Evolutionary conservation across 306 rosid genomes (phyloP).

Genomic region (Rosa persica): DNA sequence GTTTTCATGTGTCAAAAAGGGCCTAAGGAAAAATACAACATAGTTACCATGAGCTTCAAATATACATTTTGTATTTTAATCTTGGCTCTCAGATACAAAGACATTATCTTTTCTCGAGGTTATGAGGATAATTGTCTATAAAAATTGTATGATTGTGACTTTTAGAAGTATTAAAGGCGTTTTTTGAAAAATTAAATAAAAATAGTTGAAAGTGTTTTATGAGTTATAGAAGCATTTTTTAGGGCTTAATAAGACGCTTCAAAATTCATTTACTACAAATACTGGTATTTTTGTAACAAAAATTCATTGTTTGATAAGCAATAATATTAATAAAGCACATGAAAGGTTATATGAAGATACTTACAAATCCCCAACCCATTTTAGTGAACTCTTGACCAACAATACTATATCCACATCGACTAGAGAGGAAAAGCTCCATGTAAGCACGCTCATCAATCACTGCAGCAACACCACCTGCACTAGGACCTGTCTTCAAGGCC

Average conservation of each 20-base stretch:
- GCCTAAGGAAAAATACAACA: too few species aligned
- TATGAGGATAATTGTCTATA: background rate
- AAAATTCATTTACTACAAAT: too few species aligned
- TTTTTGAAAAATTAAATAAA: too few species aligned
- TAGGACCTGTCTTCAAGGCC: conserved; percentile 56
- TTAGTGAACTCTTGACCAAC: conserved; percentile 72
- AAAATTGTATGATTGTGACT: background rate
- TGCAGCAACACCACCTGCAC: conserved; percentile 63
- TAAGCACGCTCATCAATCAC: conserved; percentile 67
- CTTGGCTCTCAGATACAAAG: too few species aligned
- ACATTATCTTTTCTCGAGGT: too few species aligned
- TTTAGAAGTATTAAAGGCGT: too few species aligned
- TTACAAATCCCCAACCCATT: conserved; percentile 80
- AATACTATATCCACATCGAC: conserved; percentile 50
- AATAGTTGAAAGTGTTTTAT: background rate
- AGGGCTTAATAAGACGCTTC: too few species aligned
- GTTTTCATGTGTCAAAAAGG: too few species aligned
- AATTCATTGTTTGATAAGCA: too few species aligned
- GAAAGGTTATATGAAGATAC: conserved; percentile 14
- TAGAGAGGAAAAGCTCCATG: conserved; percentile 65
- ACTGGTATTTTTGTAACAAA: too few species aligned
- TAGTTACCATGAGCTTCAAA: too few species aligned
- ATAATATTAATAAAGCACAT: background rate
- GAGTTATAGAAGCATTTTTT: background rate
- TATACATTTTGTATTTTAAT: too few species aligned